phyloP scores from a whole-genome alignment of 2,329 filamentous ascomycete species.

The Fusarium subtropicale region DNA sequence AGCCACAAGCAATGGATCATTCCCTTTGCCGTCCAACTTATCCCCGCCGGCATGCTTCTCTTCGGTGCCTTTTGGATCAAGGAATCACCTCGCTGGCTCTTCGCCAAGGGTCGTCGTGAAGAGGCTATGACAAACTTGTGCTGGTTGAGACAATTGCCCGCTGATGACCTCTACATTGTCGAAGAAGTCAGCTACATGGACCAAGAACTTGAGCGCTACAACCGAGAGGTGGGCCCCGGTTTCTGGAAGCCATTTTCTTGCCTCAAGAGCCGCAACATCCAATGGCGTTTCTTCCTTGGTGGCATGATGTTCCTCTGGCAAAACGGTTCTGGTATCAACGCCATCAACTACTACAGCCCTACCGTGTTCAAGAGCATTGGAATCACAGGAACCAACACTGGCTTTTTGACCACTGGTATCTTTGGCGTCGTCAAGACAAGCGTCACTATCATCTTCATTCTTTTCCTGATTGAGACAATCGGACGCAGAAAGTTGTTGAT shows the following conservation, averaged over 20 bases:
- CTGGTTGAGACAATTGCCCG: slow-evolving; percentile 71
- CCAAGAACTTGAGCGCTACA: slow-evolving; percentile 73
- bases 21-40: slow-evolving; percentile 74
- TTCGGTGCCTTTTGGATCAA: slow-evolving; percentile 68
- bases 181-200: slow-evolving; percentile 80
- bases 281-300: slow-evolving; percentile 80
- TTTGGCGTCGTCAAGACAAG: slow-evolving; percentile 81
- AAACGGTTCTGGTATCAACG: slow-evolving; percentile 80
- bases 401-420: slow-evolving; percentile 73
- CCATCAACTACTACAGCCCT: slow-evolving; percentile 77
- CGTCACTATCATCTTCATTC: slow-evolving; percentile 74
- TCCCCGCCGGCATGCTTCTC: slow-evolving; percentile 72
- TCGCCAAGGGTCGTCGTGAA: slow-evolving; percentile 69
- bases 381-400: slow-evolving; percentile 57
- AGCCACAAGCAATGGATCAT: slow-evolving; percentile 63
- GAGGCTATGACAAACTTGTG: slow-evolving; percentile 68
- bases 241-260: slow-evolving; percentile 80
- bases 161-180: slow-evolving; percentile 72
- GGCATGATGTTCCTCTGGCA: slow-evolving; percentile 82
- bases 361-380: slow-evolving; percentile 60
- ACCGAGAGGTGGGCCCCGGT: slow-evolving; percentile 72
- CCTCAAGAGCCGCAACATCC: slow-evolving; percentile 66
- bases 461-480: slow-evolving; percentile 73
- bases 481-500: slow-evolving; percentile 70
- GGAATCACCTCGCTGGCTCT: slow-evolving; percentile 77